Evolutionary conservation across 495 filamentous ascomycete species (phyloP), one percentile per base, ranked within the genome.

Genomic region (Hypoxylon subgilvum): DNA sequence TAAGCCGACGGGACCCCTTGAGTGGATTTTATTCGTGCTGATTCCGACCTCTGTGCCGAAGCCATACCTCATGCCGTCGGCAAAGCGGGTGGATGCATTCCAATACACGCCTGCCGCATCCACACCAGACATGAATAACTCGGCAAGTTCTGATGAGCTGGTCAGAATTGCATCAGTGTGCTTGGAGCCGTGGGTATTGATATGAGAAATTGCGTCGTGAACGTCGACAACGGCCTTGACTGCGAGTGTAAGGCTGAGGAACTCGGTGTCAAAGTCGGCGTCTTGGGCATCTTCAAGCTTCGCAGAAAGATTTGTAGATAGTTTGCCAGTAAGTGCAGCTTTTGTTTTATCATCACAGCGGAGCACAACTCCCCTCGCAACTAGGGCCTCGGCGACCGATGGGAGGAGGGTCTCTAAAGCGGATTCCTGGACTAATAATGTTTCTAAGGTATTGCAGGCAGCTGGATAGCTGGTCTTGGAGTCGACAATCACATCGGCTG

Each of bases 1-100:
- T 36, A 98, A 74, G 12, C 94, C 94, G 9, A 98, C 94, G 0
- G 94, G 94, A 1, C 94, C 94, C 30, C 94, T 80, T 6, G 90
- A 88, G 67, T 98, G 94, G 46, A 98, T 96, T 75, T 97, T 98
- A 74, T 97, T 98, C 36, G 94, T 98, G 73, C 90, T 95, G 70
- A 98, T 96, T 31, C 94, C 94, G 1, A 98, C 94, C 72, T 99
- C 94, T 0, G 94, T 97, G 25, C 94, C 94, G 75, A 99, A 97
- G 2, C 94, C 94, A 72, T 91, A 99, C 22, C 94, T 82, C 87
- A 95, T 96, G 2, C 94, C 94, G 68, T 99, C 94, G 3, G 93
- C 91, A 73, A 99, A 94, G 16, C 94, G 82, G 8, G 90, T 94
- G 13, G 90, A 95, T 13, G 92, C 88, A 69, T 99, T 99, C 91